Conservation (phyloP, 495 filamentous ascomycete species). For the Trichocladium uniseriatum region DNA sequence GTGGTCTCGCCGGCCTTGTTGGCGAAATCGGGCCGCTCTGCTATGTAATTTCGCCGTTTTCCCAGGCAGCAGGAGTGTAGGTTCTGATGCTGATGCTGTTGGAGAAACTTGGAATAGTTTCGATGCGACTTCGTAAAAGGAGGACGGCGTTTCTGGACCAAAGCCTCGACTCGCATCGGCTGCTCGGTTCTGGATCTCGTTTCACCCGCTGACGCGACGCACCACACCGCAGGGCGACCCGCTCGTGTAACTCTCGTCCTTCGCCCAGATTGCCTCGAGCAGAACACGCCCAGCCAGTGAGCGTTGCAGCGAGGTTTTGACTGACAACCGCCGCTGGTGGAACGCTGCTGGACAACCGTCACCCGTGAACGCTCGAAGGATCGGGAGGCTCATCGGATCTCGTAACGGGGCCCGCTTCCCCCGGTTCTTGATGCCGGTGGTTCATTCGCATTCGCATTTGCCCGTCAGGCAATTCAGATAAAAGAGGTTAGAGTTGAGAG, state of each 20-base stretch:
- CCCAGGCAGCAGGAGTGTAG: no score
- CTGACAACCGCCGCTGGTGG: neutral
- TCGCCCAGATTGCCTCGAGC: neutral
- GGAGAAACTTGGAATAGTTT: no score
- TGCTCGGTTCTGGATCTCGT: constrained; percentile 11
- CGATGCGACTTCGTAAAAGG: no score
- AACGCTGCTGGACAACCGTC: neutral
- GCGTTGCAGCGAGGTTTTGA: neutral
- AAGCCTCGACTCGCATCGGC: constrained; percentile 1
- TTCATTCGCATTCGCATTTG: no score
- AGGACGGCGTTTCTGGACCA: neutral
- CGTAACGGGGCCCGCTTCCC: no score
- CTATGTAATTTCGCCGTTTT: neutral
- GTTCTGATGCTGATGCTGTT: no score
- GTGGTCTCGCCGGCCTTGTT: neutral
- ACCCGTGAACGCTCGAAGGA: neutral
- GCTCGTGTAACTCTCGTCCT: constrained; percentile 12
- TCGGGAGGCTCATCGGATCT: neutral
- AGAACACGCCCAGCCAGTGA: constrained; percentile 2
- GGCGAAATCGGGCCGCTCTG: constrained; percentile 7
- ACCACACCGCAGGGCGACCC: constrained; percentile 1
- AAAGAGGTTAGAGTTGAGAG: constrained; percentile 3
- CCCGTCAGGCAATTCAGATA: no score
- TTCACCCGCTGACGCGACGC: neutral
- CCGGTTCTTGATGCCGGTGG: no score